A percentile compares a stretch with the other conserved stretches of the same genome.
These are phyloP conservation scores for Pestalotiopsis fici DNA, from an alignment of 2,329 filamentous ascomycete species.

Conservation along the genomic window DNA sequence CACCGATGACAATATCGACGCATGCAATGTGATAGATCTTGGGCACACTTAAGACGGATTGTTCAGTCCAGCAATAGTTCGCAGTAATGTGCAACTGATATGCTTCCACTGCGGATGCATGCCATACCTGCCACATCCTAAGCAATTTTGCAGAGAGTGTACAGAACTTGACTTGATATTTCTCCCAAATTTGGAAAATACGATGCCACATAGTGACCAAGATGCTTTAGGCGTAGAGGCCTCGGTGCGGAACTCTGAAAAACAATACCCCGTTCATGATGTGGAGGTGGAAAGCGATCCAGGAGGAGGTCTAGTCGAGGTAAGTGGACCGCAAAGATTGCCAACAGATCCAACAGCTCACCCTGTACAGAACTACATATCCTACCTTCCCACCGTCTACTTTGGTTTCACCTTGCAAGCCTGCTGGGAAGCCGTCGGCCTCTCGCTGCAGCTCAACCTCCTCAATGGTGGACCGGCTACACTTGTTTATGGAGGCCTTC, in stretches of 20 bases:
- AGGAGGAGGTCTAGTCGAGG: neutral
- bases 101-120: no score
- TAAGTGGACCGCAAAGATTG: neutral
- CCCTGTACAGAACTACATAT: slow-evolving; percentile 3
- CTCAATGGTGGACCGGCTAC: slow-evolving; percentile 7
- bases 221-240: no score
- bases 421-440: slow-evolving; percentile 7
- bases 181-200: no score
- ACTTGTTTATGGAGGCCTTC: neutral
- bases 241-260: neutral
- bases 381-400: slow-evolving; percentile 1
- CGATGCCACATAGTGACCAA: no score
- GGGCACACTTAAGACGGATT: neutral
- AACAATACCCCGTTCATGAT: neutral
- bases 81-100: no score
- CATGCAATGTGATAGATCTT: neutral
- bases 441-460: slow-evolving; percentile 8
- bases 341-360: neutral
- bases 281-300: neutral
- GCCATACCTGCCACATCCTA: no score
- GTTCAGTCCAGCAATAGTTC: neutral
- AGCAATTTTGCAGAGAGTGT: no score
- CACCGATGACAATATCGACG: neutral
- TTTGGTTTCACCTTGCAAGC: slow-evolving; percentile 9
- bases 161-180: no score